Evolutionary conservation across 768 basidiomycete species (phyloP), one percentile per base, ranked within the genome.

Genomic region (Rhizopogon sp.): DNA sequence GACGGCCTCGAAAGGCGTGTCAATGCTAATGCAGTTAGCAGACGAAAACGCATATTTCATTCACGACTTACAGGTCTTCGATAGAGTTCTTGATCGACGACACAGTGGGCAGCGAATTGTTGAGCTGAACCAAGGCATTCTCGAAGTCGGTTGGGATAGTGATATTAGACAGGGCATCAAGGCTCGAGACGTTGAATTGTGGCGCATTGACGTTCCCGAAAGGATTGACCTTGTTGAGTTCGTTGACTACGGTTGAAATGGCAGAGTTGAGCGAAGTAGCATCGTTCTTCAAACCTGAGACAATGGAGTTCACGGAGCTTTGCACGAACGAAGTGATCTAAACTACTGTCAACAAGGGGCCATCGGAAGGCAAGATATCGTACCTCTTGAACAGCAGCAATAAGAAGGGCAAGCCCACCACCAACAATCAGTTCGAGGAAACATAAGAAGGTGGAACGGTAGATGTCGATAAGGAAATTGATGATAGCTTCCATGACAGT

Each of bases 401-500:
- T 91, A 44, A 97, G 73, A 53, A 98, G 73, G 25, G 83, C 79
- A 50, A 99, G 75, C 6, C 81, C 87, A 16, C 93, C 93, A 29
- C 85, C 79, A 9, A 99, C 83, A 22, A 90, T 84, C 43, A 98
- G 79, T 70, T 98, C 93, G 59, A 97, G 74, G 61, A 97, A 93
- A 69, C 96, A 99, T 51, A 99, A 79, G 64, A 96, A 86, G 3
- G 95, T 90, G 3, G 93, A 95, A 40, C 94, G 87, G 66, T 97
- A 98, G 44, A 87, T 82, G 71, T 93, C 88, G 60, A 98, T 81
- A 59, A 97, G 81, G 70, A 98, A 98, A 63, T 90, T 93, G 71
- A 94, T 86, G 63, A 95, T 80, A 1, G 78, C 84, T 66, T 97
- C 92, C 82, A 96, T 87, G 39, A 85, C 75, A 0, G 90, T 96